A percentile compares a stretch with the other conserved stretches of the same genome.
These are phyloP conservation scores for Fusarium globosum DNA, from an alignment of 2,329 filamentous ascomycete species.

Conservation along the genomic window DNA sequence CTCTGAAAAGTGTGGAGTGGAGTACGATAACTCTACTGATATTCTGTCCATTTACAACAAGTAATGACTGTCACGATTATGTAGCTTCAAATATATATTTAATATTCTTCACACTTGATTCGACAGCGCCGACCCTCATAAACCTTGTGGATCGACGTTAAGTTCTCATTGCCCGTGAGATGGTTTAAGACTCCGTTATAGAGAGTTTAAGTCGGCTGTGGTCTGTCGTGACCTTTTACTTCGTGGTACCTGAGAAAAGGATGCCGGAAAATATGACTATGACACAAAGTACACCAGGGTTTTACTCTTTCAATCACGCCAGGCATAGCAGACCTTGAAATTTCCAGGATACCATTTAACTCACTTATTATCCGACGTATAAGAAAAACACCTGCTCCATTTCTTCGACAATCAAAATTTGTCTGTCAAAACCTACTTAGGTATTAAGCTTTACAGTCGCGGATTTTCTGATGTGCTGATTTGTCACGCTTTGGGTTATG, in stretches of 20 bases:
- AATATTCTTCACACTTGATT: neutral
- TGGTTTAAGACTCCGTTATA: neutral
- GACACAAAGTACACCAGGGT: too few relatives aligned
- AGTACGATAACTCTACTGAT: constrained; percentile 40
- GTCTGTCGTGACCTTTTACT: accelerated
- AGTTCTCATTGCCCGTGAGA: neutral
- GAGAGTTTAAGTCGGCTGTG: too few relatives aligned
- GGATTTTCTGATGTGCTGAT: neutral
- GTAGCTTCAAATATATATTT: neutral
- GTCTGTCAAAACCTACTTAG: neutral
- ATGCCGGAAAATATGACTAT: neutral
- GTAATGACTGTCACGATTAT: constrained; percentile 3
- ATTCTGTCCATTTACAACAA: constrained; percentile 37
- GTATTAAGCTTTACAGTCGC: neutral
- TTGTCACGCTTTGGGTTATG: neutral
- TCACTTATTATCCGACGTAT: neutral
- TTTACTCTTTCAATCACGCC: neutral
- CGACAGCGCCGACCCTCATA: neutral
- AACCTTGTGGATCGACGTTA: too few relatives aligned
- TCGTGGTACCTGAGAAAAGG: neutral
- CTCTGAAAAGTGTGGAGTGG: constrained; percentile 38
- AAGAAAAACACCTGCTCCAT: neutral
- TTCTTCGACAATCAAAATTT: accelerated
- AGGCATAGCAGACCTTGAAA: neutral
- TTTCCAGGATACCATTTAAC: neutral